Conservation (phyloP, 306 rosid genomes). For the Heteromeles arbutifolia region DNA sequence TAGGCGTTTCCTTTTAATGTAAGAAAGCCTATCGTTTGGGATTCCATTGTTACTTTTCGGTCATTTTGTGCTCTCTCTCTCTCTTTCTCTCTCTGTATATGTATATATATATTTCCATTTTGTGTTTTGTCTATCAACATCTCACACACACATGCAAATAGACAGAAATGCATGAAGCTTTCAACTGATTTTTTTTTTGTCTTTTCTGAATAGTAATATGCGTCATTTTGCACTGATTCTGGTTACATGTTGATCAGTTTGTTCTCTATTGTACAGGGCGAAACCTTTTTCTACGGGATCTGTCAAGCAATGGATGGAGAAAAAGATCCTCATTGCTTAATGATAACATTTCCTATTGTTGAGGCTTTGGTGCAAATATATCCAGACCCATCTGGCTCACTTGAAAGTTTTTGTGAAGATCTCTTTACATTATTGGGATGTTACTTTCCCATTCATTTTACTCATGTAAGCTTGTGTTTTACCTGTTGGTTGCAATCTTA, state of each 20-base stretch:
- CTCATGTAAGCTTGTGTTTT: slow-evolving; percentile 66
- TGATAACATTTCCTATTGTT: slow-evolving; percentile 59
- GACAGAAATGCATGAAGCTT: background rate
- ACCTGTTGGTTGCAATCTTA: background rate
- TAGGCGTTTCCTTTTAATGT: background rate
- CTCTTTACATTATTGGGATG: slow-evolving; percentile 68
- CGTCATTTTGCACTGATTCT: background rate
- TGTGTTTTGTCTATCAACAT: background rate
- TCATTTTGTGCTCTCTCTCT: background rate
- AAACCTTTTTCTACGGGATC: slow-evolving; percentile 58
- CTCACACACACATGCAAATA: too few species aligned
- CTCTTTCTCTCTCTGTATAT: background rate
- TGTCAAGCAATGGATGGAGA: slow-evolving; percentile 86
- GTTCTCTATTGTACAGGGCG: slow-evolving; percentile 57
- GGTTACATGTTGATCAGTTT: slow-evolving; percentile 5
- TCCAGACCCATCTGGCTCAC: slow-evolving; percentile 72
- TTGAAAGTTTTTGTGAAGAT: slow-evolving; percentile 53
- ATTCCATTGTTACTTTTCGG: background rate
- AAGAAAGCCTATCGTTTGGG: background rate
- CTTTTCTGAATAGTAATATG: background rate
- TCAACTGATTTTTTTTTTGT: slow-evolving; percentile 1
- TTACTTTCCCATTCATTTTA: slow-evolving; percentile 96
- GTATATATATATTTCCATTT: too few species aligned
- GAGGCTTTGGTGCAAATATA: slow-evolving; percentile 51
- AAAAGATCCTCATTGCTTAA: slow-evolving; percentile 87